Evolutionary conservation across 306 rosid species (phyloP).

Genomic region (Trichosanthes cucumerina): DNA sequence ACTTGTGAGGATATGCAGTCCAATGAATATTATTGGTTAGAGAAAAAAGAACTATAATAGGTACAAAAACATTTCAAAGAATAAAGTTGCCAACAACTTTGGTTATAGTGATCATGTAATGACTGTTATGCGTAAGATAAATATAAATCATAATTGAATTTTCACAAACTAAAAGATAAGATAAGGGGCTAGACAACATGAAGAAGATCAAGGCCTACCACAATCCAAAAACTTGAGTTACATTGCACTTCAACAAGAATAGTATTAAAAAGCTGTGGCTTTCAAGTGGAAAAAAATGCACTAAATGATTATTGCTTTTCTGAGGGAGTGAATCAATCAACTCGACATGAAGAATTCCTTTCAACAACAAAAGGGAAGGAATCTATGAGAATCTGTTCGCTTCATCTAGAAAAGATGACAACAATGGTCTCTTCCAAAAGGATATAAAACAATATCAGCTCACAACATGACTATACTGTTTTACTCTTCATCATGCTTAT

Average conservation of each 20-base stretch:
- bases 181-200: background rate
- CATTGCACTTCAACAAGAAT: background rate
- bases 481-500: background rate
- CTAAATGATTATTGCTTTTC: background rate
- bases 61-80: background rate
- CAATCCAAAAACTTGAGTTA: background rate
- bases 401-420: background rate
- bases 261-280: background rate
- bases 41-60: background rate
- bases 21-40: slow-evolving; percentile 22
- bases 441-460: background rate
- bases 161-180: background rate
- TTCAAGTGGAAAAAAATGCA: background rate
- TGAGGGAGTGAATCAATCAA: background rate
- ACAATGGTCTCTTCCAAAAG: background rate
- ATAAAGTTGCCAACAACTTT: background rate
- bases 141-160: background rate
- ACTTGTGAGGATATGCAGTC: slow-evolving; percentile 59
- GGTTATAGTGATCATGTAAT: background rate
- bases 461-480: background rate
- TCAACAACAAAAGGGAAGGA: background rate
- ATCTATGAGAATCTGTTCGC: background rate
- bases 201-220: background rate
- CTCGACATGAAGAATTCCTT: background rate
- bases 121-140: background rate